phyloP scores from a whole-genome alignment of 495 filamentous ascomycete species.

The Penicillium desertorum region DNA sequence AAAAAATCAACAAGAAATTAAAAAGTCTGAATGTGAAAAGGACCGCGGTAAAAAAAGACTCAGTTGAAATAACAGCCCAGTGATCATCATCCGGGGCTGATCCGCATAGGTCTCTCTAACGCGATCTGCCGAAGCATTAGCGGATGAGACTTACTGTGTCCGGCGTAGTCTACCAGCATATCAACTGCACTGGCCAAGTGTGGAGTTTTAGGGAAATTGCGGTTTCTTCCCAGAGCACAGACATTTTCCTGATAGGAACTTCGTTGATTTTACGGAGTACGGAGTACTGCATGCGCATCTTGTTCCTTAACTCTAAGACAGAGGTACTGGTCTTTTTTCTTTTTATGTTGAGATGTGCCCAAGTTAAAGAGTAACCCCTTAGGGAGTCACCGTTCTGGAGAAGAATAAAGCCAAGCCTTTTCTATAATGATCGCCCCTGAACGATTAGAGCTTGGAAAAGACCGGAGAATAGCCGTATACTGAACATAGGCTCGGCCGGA shows the following conservation, averaged over 20 bases:
- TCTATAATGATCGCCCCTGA: conserved; percentile 2
- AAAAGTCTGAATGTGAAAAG: background rate
- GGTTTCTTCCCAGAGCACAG: conserved; percentile 4
- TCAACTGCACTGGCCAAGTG: conserved; percentile 20
- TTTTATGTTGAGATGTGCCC: background rate
- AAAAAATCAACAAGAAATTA: background rate
- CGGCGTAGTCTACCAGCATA: conserved; percentile 22
- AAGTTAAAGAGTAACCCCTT: background rate
- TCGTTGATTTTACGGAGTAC: background rate
- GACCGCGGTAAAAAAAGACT: background rate
- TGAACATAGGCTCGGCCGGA: background rate
- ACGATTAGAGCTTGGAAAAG: background rate
- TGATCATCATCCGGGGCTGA: conserved; percentile 16
- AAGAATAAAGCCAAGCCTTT: conserved; percentile 1
- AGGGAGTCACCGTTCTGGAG: background rate
- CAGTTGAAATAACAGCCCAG: background rate
- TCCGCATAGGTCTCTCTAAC: conserved; percentile 14
- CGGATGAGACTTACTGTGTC: conserved; percentile 32
- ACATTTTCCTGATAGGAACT: conserved; percentile 1
- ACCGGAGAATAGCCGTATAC: conserved; percentile 10
- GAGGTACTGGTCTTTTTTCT: background rate
- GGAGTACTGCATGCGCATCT: background rate
- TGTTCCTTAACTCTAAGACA: background rate
- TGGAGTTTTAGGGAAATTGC: conserved; percentile 14
- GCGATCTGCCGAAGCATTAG: conserved; percentile 31